These are phyloP conservation scores for Leccinum barrowsii DNA, from an alignment of 768 basidiomycete genomes.

Conservation along the genomic window DNA sequence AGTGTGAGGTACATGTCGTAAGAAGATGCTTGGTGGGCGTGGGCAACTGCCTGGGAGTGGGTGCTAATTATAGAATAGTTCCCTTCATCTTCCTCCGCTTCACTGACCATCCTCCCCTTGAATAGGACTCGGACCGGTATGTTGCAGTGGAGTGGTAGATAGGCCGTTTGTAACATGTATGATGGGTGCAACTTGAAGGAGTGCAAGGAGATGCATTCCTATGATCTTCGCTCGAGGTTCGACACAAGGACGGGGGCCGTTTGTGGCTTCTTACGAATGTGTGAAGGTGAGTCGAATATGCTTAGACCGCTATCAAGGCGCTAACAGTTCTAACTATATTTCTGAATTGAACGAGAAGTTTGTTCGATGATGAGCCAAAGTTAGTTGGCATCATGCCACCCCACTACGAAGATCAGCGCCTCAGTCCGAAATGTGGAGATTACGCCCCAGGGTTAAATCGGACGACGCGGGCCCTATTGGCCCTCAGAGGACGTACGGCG, in stretches of 20 bases:
- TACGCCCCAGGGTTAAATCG: neutral
- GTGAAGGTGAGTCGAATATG: neutral
- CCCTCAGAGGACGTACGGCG: conserved; percentile 13
- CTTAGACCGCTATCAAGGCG: neutral
- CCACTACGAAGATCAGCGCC: neutral
- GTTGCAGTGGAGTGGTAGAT: neutral
- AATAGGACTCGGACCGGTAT: neutral
- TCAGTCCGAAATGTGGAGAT: neutral
- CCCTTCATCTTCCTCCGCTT: neutral
- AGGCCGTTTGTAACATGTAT: neutral
- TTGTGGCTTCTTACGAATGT: neutral
- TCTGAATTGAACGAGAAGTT: neutral
- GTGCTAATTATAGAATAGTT: conserved; percentile 2
- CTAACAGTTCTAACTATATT: neutral
- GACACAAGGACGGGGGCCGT: neutral
- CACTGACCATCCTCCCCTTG: no score
- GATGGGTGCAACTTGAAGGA: neutral
- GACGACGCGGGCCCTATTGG: neutral
- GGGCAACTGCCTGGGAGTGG: neutral
- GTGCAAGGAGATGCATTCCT: neutral
- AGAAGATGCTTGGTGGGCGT: neutral
- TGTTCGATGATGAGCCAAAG: neutral
- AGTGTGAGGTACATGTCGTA: neutral
- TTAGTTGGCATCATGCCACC: neutral
- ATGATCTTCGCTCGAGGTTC: neutral